A percentile compares a stretch with the other conserved stretches of the same genome.
phyloP scores from a whole-genome alignment of 306 rosid species.

The Casuarina glauca region DNA sequence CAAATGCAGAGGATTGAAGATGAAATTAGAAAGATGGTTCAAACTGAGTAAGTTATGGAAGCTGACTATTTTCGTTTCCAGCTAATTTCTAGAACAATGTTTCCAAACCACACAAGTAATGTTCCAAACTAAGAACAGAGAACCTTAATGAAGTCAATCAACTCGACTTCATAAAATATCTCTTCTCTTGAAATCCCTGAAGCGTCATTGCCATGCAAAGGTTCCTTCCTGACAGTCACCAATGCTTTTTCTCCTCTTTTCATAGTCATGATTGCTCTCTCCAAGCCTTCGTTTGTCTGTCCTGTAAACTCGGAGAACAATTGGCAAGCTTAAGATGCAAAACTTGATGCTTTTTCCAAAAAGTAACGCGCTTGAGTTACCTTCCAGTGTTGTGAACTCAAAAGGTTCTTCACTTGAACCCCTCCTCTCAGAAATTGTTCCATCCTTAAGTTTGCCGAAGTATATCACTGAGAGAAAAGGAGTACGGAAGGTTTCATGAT shows the following conservation, averaged over 20 bases:
- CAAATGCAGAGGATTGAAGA: too few relatives aligned
- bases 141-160: constrained; percentile 66
- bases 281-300: constrained; percentile 53
- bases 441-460: constrained; percentile 51
- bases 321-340: not conserved
- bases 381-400: constrained; percentile 56
- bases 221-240: constrained; percentile 43
- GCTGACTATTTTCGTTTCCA: too few relatives aligned
- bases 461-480: constrained; percentile 44
- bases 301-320: constrained; percentile 37
- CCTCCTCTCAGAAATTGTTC: constrained; percentile 45
- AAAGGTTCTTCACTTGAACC: constrained; percentile 60
- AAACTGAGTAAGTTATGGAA: too few relatives aligned
- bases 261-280: constrained; percentile 69
- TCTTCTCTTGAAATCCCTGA: constrained; percentile 19
- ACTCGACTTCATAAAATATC: constrained; percentile 46
- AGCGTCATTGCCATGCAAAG: constrained; percentile 25
- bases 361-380: constrained; percentile 27
- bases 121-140: not conserved
- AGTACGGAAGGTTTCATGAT: not conserved
- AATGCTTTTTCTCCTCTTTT: constrained; percentile 56
- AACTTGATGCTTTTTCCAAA: constrained; percentile 2
- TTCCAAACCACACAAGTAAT: not conserved
- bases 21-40: too few relatives aligned
- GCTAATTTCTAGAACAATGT: not conserved